Evolutionary conservation across 176 grass and related monocot genomes (phyloP).

Genomic region (Phragmites australis): DNA sequence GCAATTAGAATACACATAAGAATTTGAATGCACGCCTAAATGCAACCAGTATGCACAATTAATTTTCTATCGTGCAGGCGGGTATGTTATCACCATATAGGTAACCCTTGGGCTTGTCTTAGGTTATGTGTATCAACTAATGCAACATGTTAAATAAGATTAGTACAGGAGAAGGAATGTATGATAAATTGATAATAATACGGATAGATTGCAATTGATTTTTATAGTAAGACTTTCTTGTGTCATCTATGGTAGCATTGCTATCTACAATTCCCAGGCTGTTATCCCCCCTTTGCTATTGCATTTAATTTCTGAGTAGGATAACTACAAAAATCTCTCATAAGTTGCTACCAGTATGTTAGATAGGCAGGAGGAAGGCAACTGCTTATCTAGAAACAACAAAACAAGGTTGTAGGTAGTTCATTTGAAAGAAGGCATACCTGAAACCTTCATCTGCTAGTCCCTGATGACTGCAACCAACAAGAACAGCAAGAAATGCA

Average conservation of each 20-base stretch:
- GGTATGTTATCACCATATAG: neutral
- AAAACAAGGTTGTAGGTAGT: neutral
- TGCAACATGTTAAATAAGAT: neutral
- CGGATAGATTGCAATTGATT: neutral
- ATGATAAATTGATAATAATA: neutral
- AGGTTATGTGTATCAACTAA: constrained; percentile 13
- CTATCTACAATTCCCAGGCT: neutral
- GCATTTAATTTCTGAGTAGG: neutral
- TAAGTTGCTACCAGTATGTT: neutral
- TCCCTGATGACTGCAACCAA: constrained; percentile 65
- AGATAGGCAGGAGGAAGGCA: neutral
- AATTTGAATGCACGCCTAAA: constrained; percentile 4
- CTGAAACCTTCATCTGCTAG: constrained; percentile 59
- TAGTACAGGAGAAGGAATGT: neutral
- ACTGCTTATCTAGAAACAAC: constrained; percentile 12
- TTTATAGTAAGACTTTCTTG: neutral
- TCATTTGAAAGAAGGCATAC: constrained; percentile 27
- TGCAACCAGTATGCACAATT: neutral
- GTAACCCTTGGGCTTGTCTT: neutral
- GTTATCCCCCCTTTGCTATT: neutral
- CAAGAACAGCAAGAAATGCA: constrained; percentile 60
- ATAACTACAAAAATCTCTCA: neutral
- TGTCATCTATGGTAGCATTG: neutral
- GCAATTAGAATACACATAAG: neutral
- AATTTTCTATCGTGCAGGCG: neutral